phyloP scores from a whole-genome alignment of 768 basidiomycete genomes.

The Peribolospora baueri region DNA sequence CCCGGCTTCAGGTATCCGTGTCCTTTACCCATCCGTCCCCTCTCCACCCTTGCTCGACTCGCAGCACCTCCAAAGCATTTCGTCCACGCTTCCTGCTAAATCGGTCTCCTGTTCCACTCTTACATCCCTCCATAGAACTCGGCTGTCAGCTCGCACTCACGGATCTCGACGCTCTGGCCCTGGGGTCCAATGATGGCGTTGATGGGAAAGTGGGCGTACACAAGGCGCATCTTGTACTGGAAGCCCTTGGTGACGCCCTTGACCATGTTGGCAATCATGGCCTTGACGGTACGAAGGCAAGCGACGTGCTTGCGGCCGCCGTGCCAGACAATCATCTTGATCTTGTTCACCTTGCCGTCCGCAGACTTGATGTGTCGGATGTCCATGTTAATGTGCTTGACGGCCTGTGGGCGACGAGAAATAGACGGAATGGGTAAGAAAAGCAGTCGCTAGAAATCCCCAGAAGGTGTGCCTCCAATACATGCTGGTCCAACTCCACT shows the following conservation, averaged over 20 bases:
- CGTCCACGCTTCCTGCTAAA: not conserved
- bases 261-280: slow-evolving; percentile 90
- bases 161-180: slow-evolving; percentile 19
- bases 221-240: slow-evolving; percentile 98
- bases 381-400: slow-evolving; percentile 28
- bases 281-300: slow-evolving; percentile 86
- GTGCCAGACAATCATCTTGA: slow-evolving; percentile 90
- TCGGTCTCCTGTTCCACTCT: not conserved
- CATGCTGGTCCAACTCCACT: too few species aligned
- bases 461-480: not conserved
- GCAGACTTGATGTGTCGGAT: slow-evolving; percentile 19
- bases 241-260: slow-evolving; percentile 96
- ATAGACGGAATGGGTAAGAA: not conserved
- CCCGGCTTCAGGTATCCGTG: too few species aligned
- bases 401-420: slow-evolving; percentile 24
- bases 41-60: too few species aligned
- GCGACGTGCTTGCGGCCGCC: slow-evolving; percentile 95
- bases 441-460: too few species aligned
- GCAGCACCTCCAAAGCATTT: not conserved
- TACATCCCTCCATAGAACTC: not conserved
- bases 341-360: slow-evolving; percentile 42
- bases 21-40: not conserved
- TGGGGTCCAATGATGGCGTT: slow-evolving; percentile 43
- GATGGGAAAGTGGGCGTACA: slow-evolving; percentile 99
- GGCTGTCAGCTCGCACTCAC: not conserved